Evolutionary conservation across 768 basidiomycete genomes (phyloP).

Genomic region (Lactarius deliciosus): DNA sequence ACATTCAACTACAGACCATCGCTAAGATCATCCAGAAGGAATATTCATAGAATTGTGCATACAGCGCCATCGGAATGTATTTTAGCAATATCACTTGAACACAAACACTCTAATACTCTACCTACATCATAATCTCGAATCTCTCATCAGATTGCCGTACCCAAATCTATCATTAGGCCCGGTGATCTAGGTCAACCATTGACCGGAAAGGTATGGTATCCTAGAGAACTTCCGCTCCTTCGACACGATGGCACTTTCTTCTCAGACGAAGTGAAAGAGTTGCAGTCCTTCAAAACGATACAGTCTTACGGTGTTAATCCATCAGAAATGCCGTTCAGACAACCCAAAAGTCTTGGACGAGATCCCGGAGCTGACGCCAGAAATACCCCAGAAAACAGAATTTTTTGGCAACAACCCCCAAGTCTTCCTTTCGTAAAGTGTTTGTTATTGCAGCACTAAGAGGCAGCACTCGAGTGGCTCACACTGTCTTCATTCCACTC

Average conservation of each 20-base stretch:
- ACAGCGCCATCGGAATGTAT: not conserved
- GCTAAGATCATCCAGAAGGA: conserved; percentile 88
- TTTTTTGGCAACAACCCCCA: conserved; percentile 48
- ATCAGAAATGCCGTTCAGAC: conserved; percentile 48
- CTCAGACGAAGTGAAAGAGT: too few species aligned
- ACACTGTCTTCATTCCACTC: not conserved
- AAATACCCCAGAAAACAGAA: conserved; percentile 53
- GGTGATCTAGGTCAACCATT: conserved; percentile 35
- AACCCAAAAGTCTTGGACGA: conserved; percentile 54
- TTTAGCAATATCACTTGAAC: not conserved
- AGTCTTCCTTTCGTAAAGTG: conserved; percentile 7
- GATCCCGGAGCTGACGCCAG: conserved; percentile 53
- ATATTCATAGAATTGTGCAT: conserved; percentile 51
- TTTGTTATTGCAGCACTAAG: not conserved
- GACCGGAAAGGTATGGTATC: conserved; percentile 55
- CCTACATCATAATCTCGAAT: not conserved
- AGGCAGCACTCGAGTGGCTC: not conserved
- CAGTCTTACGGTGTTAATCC: conserved; percentile 32
- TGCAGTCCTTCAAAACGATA: not conserved
- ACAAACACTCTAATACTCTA: not conserved
- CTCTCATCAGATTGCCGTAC: not conserved
- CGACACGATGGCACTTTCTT: too few species aligned
- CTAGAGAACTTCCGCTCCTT: too few species aligned
- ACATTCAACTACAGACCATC: conserved; percentile 96
- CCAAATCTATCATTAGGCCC: not conserved